Evolutionary conservation across 805 yeast species (phyloP).

Genomic region (Wickerhamiella musiphila): DNA sequence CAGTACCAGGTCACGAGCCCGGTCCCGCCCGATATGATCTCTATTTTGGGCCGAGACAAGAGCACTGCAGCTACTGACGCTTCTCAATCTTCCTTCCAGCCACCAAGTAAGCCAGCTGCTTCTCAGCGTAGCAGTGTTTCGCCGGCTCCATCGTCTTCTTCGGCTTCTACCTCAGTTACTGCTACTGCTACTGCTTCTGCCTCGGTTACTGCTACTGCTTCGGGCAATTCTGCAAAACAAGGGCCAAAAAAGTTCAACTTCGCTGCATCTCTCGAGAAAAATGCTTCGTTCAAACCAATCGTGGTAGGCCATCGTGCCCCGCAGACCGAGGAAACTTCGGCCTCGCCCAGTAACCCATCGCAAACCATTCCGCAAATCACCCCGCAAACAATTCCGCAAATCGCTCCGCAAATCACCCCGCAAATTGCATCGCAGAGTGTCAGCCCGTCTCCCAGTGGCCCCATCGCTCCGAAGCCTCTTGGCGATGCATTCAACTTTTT

Average conservation of each 20-base stretch:
- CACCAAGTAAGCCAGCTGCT: background rate
- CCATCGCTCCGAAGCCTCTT: constrained; percentile 4
- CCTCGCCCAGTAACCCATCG: constrained; percentile 1
- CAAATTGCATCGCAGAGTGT: constrained; percentile 18
- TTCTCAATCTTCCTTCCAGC: too few species aligned
- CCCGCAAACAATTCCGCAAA: too few species aligned
- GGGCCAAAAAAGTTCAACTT: too few species aligned
- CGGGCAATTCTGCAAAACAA: too few species aligned
- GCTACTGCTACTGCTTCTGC: too few species aligned
- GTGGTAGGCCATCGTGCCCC: too few species aligned
- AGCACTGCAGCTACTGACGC: constrained; percentile 2
- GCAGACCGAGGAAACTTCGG: too few species aligned
- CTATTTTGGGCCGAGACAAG: constrained; percentile 50
- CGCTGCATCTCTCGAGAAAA: too few species aligned
- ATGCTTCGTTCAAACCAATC: too few species aligned
- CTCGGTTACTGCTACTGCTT: too few species aligned
- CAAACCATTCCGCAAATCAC: constrained; percentile 9
- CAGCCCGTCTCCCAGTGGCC: constrained; percentile 13
- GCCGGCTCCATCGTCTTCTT: background rate
- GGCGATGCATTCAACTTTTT: background rate
- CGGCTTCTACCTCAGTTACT: constrained; percentile 1
- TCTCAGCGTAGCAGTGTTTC: background rate
- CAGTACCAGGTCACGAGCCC: constrained; percentile 45
- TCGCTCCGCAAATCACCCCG: too few species aligned
- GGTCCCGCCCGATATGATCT: constrained; percentile 48